phyloP scores from a whole-genome alignment of 441 rosid species.

The Erodium trifolium region DNA sequence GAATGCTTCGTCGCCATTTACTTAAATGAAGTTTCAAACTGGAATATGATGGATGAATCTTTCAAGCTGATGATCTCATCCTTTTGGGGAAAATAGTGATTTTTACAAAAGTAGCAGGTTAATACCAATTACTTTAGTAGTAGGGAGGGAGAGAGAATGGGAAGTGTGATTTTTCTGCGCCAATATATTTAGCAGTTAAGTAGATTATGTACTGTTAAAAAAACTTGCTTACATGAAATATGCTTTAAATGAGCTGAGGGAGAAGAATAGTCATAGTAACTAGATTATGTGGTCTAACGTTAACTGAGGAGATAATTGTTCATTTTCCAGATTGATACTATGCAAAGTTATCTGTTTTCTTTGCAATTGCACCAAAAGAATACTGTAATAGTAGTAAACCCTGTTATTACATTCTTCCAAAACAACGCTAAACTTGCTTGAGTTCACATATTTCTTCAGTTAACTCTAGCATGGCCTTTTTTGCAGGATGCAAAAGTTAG shows the following conservation, averaged over 20 bases:
- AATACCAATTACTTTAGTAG: too few relatives aligned
- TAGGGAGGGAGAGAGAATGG: too few relatives aligned
- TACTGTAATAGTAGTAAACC: neutral
- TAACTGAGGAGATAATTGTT: neutral
- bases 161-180: neutral
- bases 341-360: neutral
- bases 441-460: neutral
- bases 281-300: neutral
- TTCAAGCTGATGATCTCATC: too few relatives aligned
- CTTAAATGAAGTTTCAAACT: too few relatives aligned
- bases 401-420: neutral
- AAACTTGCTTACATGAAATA: too few relatives aligned
- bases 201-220: neutral
- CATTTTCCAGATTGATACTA: neutral
- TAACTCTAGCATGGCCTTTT: neutral
- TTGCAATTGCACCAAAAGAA: neutral
- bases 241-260: too few relatives aligned
- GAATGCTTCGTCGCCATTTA: too few relatives aligned
- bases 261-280: neutral
- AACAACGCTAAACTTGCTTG: neutral
- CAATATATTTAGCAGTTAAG: neutral
- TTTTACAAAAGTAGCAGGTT: too few relatives aligned
- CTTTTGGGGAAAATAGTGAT: too few relatives aligned
- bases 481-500: constrained; percentile 70
- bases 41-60: too few relatives aligned